Percentiles rank a stretch among this genome's conserved stretches.
Conservation (phyloP, 768 basidiomycete genomes). For the Tricholomella constricta region DNA sequence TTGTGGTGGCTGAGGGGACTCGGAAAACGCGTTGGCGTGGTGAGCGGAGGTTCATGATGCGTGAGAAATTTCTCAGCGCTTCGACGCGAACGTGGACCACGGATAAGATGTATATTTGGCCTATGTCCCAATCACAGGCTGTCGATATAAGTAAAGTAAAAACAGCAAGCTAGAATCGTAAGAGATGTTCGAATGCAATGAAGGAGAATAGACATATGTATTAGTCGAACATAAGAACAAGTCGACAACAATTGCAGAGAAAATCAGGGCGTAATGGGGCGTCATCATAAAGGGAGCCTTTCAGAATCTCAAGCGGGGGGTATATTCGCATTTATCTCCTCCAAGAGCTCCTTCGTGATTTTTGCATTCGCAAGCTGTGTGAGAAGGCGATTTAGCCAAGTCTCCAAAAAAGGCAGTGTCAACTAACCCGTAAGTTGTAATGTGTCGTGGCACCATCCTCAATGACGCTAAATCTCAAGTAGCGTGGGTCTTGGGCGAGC, state of each 20-base stretch:
- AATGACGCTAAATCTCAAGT: conserved; percentile 74
- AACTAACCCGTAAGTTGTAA: conserved; percentile 73
- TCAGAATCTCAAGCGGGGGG: conserved; percentile 31
- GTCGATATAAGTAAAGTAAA: conserved; percentile 9
- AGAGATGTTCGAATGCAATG: background rate
- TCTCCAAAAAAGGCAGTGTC: conserved; percentile 10
- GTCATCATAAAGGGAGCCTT: background rate
- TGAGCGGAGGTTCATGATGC: conserved; percentile 7
- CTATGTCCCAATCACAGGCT: conserved; percentile 5
- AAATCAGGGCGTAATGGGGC: background rate
- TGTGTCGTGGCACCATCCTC: conserved; percentile 62
- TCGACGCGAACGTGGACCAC: conserved; percentile 7
- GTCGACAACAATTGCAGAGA: background rate
- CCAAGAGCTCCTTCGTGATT: conserved; percentile 68
- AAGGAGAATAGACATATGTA: conserved; percentile 9
- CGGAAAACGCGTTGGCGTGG: conserved; percentile 7
- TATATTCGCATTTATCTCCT: conserved; percentile 53
- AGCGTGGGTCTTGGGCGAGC: conserved; percentile 76
- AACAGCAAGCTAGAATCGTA: background rate
- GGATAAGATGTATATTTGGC: background rate
- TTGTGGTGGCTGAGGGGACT: conserved; percentile 10
- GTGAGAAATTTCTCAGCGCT: conserved; percentile 17
- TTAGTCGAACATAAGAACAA: conserved; percentile 16
- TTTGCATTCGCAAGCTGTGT: conserved; percentile 66
- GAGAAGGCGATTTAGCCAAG: conserved; percentile 6